These are phyloP conservation scores for Macadamia integrifolia DNA, from an alignment of 164 flowering plant genomes.

Conservation along the genomic window DNA sequence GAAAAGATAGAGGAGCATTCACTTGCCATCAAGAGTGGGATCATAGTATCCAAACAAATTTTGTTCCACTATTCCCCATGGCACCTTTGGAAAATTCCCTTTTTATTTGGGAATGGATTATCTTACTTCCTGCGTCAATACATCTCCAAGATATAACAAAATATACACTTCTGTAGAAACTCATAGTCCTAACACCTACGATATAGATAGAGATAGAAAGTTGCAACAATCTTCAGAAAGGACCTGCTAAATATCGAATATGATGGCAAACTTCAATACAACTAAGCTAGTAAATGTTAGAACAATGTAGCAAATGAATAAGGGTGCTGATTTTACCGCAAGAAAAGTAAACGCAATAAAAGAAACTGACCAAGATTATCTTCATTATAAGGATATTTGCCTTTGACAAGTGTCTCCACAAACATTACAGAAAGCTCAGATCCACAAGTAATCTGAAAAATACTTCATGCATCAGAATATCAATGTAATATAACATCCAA, in stretches of 20 bases:
- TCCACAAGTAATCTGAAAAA: slow-evolving; percentile 81
- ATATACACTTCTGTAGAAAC: no score
- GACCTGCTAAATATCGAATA: neutral
- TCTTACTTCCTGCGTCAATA: no score
- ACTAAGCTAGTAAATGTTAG: neutral
- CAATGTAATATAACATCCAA: neutral
- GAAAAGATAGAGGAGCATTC: no score
- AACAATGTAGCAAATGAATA: neutral
- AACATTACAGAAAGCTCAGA: slow-evolving; percentile 82
- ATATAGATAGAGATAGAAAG: no score
- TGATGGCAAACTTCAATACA: neutral
- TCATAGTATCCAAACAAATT: no score
- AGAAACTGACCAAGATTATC: slow-evolving; percentile 65
- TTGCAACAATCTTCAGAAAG: no score
- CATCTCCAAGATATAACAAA: no score
- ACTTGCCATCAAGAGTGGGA: no score
- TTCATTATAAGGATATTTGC: slow-evolving; percentile 54
- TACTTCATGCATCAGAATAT: slow-evolving; percentile 3
- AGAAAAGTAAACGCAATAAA: slow-evolving; percentile 3
- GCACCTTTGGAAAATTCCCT: no score
- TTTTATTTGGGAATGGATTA: no score
- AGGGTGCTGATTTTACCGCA: neutral
- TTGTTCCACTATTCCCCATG: no score
- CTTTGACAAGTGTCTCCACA: slow-evolving; percentile 81
- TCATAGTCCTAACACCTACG: no score